Base-by-base conservation (phyloP, 2,329 filamentous ascomycete genomes). In the Biscogniauxia marginata region DNA sequence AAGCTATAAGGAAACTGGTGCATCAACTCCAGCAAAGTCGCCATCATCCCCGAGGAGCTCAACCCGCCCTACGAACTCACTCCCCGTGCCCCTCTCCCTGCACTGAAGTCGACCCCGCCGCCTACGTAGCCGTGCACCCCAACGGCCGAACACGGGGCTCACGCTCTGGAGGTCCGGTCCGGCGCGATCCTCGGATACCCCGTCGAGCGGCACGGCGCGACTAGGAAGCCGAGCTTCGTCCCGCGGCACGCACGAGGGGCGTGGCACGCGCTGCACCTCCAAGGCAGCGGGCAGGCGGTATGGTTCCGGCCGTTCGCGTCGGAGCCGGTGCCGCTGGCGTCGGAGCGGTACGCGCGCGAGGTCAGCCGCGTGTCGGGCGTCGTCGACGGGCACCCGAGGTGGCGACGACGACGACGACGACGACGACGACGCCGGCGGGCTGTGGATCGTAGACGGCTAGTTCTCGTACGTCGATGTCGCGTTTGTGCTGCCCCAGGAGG, bases 101-200 rank as follows among this genome's bases (percentile, higher is more conserved):
- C n/a, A 11, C 4, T 13, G 62, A 65, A 4, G 57, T 71, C 55
- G 73, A 73, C 56, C 46, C 64, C 20, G 58, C 64, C 22, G 59
- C 56, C 3, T 72, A 62, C 56, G 45, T 43, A 25, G 58, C 63
- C 16, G 47, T 71, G 54, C 73, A 73, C 60, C 70, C 70, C 43
- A 74, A 73, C 57, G 71, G 71, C 44, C 69, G 71, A 74, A 75
- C 57, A 79, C 76, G 21, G 73, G 71, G 55, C 66, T 81, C 45
- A 74, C 71, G 0, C 70, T 78, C 34, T 82, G 78, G 77, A 79
- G 81, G 64, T 77, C 73, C 20, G 6, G 30, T 39, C 30, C 13
- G 77, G 76, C 22, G 78, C 79, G 19, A 79, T 80, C 63, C 60
- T 82, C 56, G 71, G 77, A 56, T 82, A 81, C 57, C 63, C 81